Evolutionary conservation across 495 filamentous ascomycete species (phyloP).

Genomic region (Xylaria bambusicola): DNA sequence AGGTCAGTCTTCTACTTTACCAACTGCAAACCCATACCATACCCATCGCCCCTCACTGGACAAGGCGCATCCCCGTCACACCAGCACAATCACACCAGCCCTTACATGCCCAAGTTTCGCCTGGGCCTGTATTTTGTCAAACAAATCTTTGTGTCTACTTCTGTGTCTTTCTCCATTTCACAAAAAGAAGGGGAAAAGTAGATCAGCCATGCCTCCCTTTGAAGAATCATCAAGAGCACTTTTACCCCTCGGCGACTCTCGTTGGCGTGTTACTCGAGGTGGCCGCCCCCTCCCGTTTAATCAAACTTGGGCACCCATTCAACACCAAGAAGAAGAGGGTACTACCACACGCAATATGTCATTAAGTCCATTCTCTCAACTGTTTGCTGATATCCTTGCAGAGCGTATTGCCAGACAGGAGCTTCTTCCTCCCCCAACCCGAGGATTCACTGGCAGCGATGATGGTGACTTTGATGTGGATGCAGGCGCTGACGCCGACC

Average conservation of each 20-base stretch:
- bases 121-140: not conserved
- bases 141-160: too few relatives aligned
- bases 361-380: slow-evolving; percentile 1
- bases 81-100: not conserved
- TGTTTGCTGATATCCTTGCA: slow-evolving; percentile 5
- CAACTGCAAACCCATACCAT: not conserved
- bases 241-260: not conserved
- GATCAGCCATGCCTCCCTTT: not conserved
- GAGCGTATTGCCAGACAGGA: not conserved
- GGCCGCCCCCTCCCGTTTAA: not conserved
- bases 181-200: not conserved
- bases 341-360: not conserved
- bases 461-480: slow-evolving; percentile 17
- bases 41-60: not conserved
- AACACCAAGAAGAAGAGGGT: not conserved
- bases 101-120: not conserved
- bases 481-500: slow-evolving; percentile 7
- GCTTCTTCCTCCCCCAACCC: not conserved
- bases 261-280: not conserved
- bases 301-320: not conserved
- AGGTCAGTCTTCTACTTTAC: slow-evolving; percentile 25
- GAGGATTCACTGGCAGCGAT: not conserved
- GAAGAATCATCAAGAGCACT: not conserved
- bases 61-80: not conserved
- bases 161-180: not conserved